These are phyloP conservation scores for Myxozyma melibiosi DNA, from an alignment of 805 yeast genomes.

Conservation along the genomic window DNA sequence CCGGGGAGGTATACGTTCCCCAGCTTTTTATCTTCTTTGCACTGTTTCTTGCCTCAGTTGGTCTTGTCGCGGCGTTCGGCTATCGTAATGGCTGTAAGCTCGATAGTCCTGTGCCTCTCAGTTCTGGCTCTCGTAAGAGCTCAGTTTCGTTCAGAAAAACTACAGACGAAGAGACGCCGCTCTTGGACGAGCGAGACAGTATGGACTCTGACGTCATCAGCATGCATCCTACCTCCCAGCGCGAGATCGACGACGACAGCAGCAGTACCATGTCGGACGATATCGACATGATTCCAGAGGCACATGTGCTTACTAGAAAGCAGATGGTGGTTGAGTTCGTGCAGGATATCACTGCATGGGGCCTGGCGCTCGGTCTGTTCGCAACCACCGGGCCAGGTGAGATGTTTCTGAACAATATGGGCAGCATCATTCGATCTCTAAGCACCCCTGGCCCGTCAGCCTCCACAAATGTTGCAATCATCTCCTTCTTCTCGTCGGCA, in stretches of 20 bases:
- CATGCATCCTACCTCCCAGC: not conserved
- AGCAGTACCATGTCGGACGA: not conserved
- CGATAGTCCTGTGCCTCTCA: not conserved
- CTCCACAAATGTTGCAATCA: slow-evolving; percentile 53
- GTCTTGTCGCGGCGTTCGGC: slow-evolving; percentile 26
- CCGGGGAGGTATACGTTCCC: slow-evolving; percentile 30
- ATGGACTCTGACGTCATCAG: not conserved
- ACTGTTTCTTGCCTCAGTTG: slow-evolving; percentile 26
- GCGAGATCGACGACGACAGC: not conserved
- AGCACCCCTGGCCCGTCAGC: slow-evolving; percentile 38
- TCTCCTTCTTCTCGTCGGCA: slow-evolving; percentile 68
- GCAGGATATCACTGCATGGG: slow-evolving; percentile 61
- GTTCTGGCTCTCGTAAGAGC: not conserved
- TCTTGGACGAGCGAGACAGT: not conserved
- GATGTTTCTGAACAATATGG: slow-evolving; percentile 80
- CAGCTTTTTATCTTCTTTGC: slow-evolving; percentile 32
- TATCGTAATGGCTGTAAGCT: slow-evolving; percentile 20
- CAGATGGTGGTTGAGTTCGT: slow-evolving; percentile 42
- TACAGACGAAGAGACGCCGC: slow-evolving; percentile 10
- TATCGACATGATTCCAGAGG: not conserved
- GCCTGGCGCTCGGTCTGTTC: slow-evolving; percentile 64
- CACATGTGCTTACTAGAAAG: slow-evolving; percentile 32
- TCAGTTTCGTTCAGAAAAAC: not conserved
- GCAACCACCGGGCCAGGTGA: slow-evolving; percentile 82
- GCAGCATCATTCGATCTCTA: slow-evolving; percentile 60